These are phyloP conservation scores for Lentinus tigrinus DNA, from an alignment of 768 basidiomycete species.

Conservation along the genomic window DNA sequence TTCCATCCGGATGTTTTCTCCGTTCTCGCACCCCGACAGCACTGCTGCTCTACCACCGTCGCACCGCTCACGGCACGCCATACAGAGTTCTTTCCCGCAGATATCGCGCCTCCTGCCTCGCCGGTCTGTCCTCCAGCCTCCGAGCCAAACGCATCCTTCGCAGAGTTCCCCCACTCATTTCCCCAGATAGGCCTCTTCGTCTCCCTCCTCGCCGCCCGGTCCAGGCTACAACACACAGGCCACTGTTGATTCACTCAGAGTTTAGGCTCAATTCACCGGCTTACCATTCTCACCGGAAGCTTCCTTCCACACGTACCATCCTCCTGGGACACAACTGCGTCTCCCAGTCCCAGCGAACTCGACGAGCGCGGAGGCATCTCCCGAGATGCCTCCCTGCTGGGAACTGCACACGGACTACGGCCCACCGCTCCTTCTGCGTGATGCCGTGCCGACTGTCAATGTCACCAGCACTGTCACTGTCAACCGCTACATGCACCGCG, in stretches of 20 bases:
- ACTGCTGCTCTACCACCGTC: neutral
- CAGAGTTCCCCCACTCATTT: neutral
- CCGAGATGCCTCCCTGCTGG: neutral
- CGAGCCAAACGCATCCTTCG: neutral
- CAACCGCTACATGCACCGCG: neutral
- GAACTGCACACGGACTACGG: neutral
- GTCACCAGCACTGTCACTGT: too few species aligned
- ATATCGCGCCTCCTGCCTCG: neutral
- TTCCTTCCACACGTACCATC: neutral
- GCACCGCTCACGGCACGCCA: too few species aligned
- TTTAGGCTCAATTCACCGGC: constrained; percentile 10
- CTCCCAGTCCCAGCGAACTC: neutral
- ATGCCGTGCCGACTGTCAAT: neutral
- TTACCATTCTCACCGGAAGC: neutral
- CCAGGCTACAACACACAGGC: too few species aligned
- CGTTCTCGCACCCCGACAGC: neutral
- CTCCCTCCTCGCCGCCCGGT: neutral
- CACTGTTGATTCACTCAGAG: neutral
- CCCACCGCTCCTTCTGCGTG: constrained; percentile 3
- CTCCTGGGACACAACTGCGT: neutral
- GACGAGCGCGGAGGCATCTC: neutral
- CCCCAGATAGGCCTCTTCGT: neutral
- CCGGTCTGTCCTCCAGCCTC: neutral
- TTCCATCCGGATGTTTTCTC: neutral
- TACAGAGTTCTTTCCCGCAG: neutral